Base-by-base conservation (phyloP, 805 yeast species). In the Yarrowia sp. region DNA sequence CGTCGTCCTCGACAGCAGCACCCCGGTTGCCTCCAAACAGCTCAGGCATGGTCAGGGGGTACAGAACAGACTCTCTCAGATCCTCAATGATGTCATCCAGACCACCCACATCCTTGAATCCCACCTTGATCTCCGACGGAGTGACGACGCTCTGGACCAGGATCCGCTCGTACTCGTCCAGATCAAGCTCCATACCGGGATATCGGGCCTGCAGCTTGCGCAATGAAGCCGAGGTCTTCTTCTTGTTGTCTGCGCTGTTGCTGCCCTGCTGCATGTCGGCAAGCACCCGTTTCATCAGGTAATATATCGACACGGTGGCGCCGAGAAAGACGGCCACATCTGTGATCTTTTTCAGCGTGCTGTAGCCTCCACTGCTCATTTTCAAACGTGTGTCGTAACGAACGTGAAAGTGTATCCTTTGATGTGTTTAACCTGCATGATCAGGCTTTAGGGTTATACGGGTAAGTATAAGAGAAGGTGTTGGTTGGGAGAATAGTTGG, bases 91-190 rank as follows among this genome's bases (percentile, higher is more conserved):
- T 89, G 13, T 81, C 81, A 66, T 91, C 95, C 44, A 95, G 80
- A 0, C 99, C 99, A 17, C 98, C 99, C 67, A 95, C 86, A 75
- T 93, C 97, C 17, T 81, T 82, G 76, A 95, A 95, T 13, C 85
- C 81, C 4, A 89, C 89, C 33, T 84, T 82, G 50, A 95, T 90
- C 69, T 92, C 98, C 2, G 86, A 87, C 0, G 98, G 97, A 1
- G 91, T 85, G 9, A 95, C 88, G 36, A 94, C 90, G 14, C 90
- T 86, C 14, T 89, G 86, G 68, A 95, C 79, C 1, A 95, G 84
- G n/a, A 86, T 81, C 70, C 85, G 85, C 75, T 95, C 99, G 76
- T 95, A 93, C 50, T 84, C 83, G 72, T 86, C 88, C 49, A 91
- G 80, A 9, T 81, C 83, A 10, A 88, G 55, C 40, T 80, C 80